Conservation (phyloP, 23 red algal species). For the Gracilariopsis chorda region DNA sequence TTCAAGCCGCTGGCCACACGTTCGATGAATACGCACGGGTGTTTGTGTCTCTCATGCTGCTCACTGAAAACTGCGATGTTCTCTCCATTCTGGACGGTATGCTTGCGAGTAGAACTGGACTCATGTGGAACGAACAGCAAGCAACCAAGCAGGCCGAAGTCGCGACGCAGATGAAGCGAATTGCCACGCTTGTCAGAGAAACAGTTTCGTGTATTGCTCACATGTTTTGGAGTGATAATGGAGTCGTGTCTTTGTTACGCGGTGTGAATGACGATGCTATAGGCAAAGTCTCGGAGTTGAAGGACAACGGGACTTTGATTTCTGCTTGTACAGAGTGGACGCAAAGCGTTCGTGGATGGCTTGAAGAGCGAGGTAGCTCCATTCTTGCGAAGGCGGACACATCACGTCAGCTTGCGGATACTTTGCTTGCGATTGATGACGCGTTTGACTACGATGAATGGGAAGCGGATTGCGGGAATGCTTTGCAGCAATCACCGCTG, state of each 20-base stretch:
- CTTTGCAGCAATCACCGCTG: background rate
- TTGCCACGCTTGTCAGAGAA: constrained; percentile 47
- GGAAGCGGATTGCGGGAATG: constrained; percentile 32
- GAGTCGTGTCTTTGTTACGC: background rate
- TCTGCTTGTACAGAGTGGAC: constrained; percentile 2
- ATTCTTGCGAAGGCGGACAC: constrained; percentile 36
- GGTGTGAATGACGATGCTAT: background rate
- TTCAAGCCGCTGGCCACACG: background rate
- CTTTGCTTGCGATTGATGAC: constrained; percentile 38
- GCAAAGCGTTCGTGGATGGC: constrained; percentile 7
- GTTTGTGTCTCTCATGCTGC: constrained; percentile 28
- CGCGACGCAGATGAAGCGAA: background rate
- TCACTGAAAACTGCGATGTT: constrained; percentile 42
- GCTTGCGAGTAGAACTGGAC: constrained; percentile 28
- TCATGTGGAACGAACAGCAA: constrained; percentile 19
- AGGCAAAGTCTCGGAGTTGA: background rate
- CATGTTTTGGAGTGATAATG: constrained; percentile 27
- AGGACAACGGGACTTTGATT: constrained; percentile 2
- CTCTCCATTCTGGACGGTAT: constrained; percentile 38
- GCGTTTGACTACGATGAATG: constrained; percentile 33
- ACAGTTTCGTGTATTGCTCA: constrained; percentile 32
- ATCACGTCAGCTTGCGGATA: constrained; percentile 45
- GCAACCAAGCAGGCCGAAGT: background rate
- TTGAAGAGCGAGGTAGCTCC: constrained; percentile 31
- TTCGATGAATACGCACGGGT: constrained; percentile 1